Evolutionary conservation across 1,139 yeast species (phyloP).

Genomic region (Geotrichum europaeum): DNA sequence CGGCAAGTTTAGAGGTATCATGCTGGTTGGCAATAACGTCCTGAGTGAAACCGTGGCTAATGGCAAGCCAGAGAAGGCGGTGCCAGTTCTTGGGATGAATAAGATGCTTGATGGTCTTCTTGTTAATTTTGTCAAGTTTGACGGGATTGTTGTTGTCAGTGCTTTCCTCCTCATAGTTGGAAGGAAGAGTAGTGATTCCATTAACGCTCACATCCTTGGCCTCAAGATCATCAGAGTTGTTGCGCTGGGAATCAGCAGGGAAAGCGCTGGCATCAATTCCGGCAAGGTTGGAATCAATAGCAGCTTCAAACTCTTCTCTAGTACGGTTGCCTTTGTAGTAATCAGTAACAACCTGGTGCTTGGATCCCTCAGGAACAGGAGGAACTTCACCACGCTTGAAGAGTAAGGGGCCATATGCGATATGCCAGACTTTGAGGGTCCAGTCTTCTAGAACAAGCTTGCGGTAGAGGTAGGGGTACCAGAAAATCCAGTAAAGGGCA

Average conservation of each 20-base stretch:
- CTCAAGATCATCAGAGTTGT: conserved; percentile 8
- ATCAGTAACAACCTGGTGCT: conserved; percentile 45
- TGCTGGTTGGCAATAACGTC: conserved; percentile 55
- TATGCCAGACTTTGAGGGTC: conserved; percentile 56
- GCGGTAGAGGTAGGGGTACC: conserved; percentile 60
- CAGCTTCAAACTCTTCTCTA: conserved; percentile 28
- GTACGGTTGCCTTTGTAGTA: conserved; percentile 59
- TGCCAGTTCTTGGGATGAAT: conserved; percentile 49
- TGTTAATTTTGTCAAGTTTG: conserved; percentile 17
- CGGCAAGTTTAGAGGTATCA: conserved; percentile 27
- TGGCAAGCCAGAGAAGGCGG: conserved; percentile 42
- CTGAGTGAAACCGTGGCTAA: conserved; percentile 57
- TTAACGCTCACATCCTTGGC: conserved; percentile 2
- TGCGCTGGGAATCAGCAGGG: conserved; percentile 3
- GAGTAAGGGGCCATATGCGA: conserved; percentile 52
- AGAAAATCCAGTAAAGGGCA: conserved; percentile 46
- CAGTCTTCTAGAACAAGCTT: conserved; percentile 59
- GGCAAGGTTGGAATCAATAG: conserved; percentile 18
- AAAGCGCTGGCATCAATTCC: conserved; percentile 13
- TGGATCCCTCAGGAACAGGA: conserved; percentile 54
- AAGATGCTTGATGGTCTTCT: conserved; percentile 11
- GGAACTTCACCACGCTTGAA: conserved; percentile 54
- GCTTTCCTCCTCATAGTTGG: background rate
- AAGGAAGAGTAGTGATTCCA: conserved; percentile 3
- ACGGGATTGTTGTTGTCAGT: conserved; percentile 15